A percentile compares a stretch with the other conserved stretches of the same genome.
Conservation (phyloP, 768 basidiomycete genomes). For the Trametopsis cervina region DNA sequence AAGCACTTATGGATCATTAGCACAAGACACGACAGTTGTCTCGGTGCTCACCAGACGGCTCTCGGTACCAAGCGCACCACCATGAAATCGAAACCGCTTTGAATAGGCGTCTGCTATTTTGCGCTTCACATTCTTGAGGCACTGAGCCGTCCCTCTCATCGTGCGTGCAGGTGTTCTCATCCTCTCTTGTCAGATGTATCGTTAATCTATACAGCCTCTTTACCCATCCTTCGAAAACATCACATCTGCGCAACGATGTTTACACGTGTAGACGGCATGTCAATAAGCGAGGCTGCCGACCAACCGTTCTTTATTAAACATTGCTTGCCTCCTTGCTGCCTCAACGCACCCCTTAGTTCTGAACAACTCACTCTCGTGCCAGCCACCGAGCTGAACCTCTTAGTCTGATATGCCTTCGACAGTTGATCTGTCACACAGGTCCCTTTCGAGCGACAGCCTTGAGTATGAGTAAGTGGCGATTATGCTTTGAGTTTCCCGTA, state of each 20-base stretch:
- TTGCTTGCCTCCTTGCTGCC: neutral
- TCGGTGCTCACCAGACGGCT: too few relatives aligned
- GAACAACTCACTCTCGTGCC: neutral
- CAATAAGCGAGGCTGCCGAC: neutral
- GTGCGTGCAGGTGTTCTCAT: too few relatives aligned
- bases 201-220: too few relatives aligned
- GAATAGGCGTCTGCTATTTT: too few relatives aligned
- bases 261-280: constrained; percentile 1
- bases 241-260: neutral
- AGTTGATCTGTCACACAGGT: neutral
- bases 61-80: too few relatives aligned
- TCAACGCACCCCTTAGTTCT: constrained; percentile 1
- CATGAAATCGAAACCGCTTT: too few relatives aligned
- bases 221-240: neutral
- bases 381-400: neutral
- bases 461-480: constrained; percentile 1
- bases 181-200: too few relatives aligned
- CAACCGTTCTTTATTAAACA: neutral
- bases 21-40: too few relatives aligned
- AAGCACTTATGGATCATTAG: too few relatives aligned
- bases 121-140: too few relatives aligned
- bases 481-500: neutral
- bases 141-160: too few relatives aligned
- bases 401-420: neutral
- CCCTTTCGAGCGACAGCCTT: neutral